Evolutionary conservation across 1,284 basidiomycete genomes (phyloP), one percentile per base, ranked within the genome.

Genomic region (Tylopilus sp.): DNA sequence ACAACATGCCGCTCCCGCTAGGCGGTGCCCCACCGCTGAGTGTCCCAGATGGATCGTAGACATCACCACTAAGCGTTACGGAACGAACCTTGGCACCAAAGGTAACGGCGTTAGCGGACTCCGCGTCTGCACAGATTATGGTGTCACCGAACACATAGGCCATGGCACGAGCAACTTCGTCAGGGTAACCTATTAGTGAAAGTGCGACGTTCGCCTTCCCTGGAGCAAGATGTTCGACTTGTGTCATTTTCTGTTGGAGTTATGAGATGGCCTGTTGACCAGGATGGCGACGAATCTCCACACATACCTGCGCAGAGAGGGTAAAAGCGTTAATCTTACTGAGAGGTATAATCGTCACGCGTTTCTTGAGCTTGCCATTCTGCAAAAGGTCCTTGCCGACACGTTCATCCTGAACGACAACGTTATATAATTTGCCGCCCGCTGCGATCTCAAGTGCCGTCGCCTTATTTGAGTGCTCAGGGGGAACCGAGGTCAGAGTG

Each of bases 1-100:
- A 73, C 15, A 99, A 75, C 4, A 90, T 75, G 9, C 91, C 90
- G 29, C 79, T 86, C 21, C 82, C 77, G 41, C 73, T 84, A 0
- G 93, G 89, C 1, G 92, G 86, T 6, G 93, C 84, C 11, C 97
- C 97, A 26, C 97, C 97, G 19, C 88, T 92, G 9, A 99, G 79
- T 1, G 91, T 96, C 4, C 97, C 97, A 4, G 89, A 89, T 0
- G 97, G 96, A 59, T 99, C 96, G 69, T 99, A 99, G 7, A 97
- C 84, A 62, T 99, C 97, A 15, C 97, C 97, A 23, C 94, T 87
- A 16, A 96, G 75, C 2, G 97, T 99, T 44, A 99, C 94, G 11
- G 90, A 94, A 51, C 86, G 86, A 15, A 88, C 78, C 23, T 84
- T 78, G 7, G 69, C 74, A 21, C 76, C 70, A 72, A 97, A 99